These are phyloP conservation scores for Solanum piurae DNA, from an alignment of 257 asterid genomes.

Conservation along the genomic window DNA sequence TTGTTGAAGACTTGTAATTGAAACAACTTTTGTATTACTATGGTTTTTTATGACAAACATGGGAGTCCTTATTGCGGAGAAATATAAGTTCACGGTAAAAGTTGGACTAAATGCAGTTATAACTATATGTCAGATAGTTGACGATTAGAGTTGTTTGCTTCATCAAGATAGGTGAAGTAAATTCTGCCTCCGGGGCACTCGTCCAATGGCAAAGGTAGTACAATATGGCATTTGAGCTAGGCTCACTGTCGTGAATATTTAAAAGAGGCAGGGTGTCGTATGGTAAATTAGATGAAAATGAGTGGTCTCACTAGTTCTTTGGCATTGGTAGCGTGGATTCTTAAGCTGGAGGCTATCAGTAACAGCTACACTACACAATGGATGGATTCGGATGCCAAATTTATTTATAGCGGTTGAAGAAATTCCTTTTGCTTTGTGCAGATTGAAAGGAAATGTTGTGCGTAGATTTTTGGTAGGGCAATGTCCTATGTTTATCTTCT, in stretches of 20 bases:
- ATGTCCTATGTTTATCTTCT: not conserved
- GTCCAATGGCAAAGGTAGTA: not conserved
- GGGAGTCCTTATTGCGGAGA: not conserved
- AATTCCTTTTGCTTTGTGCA: not conserved
- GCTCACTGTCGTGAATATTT: not conserved
- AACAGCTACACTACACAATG: not conserved
- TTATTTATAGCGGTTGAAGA: not conserved
- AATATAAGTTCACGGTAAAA: not conserved
- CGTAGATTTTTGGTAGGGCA: not conserved
- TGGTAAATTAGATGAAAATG: not conserved
- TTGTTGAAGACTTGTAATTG: not conserved
- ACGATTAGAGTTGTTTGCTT: not conserved
- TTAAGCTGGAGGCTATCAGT: not conserved
- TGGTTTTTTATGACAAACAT: not conserved
- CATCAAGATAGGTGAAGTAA: not conserved
- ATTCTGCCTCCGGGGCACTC: not conserved
- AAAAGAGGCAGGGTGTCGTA: not conserved
- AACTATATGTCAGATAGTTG: not conserved
- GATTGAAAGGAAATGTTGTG: not conserved
- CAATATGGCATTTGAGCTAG: not conserved
- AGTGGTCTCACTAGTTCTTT: not conserved
- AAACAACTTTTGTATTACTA: not conserved
- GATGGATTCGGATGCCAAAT: not conserved
- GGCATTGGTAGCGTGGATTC: not conserved
- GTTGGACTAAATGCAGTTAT: not conserved